Percentiles rank a stretch among this genome's conserved stretches.
phyloP scores from a whole-genome alignment of 306 rosid species.

The Cucurbita moschata region DNA sequence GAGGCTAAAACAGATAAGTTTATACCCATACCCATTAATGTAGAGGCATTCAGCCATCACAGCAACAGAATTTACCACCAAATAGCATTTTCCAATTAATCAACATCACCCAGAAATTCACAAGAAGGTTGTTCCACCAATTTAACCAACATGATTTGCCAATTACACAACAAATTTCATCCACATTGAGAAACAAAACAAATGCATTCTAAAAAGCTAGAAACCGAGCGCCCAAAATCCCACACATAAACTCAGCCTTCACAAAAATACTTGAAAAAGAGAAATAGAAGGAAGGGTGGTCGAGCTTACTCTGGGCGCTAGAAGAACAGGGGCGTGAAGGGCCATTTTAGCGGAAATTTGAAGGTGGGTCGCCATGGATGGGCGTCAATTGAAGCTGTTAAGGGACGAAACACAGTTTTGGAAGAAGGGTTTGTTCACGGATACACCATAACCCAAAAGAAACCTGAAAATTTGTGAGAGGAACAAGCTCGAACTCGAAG shows the following conservation, averaged over 20 bases:
- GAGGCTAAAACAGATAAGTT: not conserved
- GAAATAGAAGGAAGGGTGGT: not conserved
- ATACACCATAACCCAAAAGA: not conserved
- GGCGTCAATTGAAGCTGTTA: not conserved
- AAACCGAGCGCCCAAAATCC: not conserved
- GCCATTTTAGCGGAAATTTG: slow-evolving; percentile 19
- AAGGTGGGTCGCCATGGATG: slow-evolving; percentile 36
- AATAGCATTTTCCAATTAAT: not conserved
- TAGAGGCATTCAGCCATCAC: not conserved
- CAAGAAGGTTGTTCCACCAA: not conserved
- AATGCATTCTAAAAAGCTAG: not conserved
- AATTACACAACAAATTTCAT: not conserved
- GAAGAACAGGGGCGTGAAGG: slow-evolving; percentile 16
- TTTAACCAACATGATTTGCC: not conserved
- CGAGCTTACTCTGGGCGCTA: slow-evolving; percentile 30
- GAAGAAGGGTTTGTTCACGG: not conserved
- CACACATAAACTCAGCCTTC: not conserved
- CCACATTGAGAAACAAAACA: not conserved
- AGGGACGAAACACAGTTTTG: not conserved
- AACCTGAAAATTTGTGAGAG: not conserved
- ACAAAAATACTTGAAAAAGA: not conserved
- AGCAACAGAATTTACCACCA: not conserved
- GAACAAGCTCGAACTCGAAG: not conserved
- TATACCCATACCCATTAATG: not conserved
- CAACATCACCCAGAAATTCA: not conserved